These are phyloP conservation scores for Styphnolobium japonicum DNA, from an alignment of 306 rosid species.

Conservation along the genomic window DNA sequence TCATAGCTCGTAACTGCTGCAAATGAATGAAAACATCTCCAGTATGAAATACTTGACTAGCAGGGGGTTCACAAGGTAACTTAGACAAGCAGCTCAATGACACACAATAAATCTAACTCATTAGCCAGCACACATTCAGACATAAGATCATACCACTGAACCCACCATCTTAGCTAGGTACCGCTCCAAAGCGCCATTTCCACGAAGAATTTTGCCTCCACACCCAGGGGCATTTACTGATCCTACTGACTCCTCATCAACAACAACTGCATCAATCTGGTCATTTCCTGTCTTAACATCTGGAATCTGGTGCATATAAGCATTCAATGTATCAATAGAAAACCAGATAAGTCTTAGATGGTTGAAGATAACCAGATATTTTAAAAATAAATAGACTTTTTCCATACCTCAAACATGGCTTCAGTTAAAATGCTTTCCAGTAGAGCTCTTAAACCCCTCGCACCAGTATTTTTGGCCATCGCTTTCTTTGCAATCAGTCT, in stretches of 20 bases:
- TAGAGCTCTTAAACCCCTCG: slow-evolving; percentile 84
- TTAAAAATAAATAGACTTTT: background rate
- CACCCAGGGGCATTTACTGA: slow-evolving; percentile 44
- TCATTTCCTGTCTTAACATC: slow-evolving; percentile 68
- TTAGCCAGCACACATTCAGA: background rate
- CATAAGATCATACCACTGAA: slow-evolving; percentile 47
- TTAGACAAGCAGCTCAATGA: background rate
- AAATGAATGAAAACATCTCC: background rate
- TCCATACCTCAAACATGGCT: slow-evolving; percentile 81
- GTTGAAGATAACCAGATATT: background rate
- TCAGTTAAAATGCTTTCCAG: slow-evolving; percentile 77
- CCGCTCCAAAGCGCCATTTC: slow-evolving; percentile 64
- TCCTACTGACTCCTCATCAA: slow-evolving; percentile 74
- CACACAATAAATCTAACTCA: background rate
- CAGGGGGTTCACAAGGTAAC: background rate
- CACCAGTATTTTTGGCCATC: slow-evolving; percentile 82
- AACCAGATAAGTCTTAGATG: background rate
- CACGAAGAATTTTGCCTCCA: slow-evolving; percentile 76
- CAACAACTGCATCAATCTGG: slow-evolving; percentile 71
- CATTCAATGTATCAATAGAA: slow-evolving; percentile 6
- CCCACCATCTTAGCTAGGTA: slow-evolving; percentile 53
- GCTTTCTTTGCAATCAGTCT: slow-evolving; percentile 79
- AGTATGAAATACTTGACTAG: background rate
- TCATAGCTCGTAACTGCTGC: slow-evolving; percentile 41
- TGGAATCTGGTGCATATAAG: slow-evolving; percentile 61